These are phyloP conservation scores for Colletotrichum sp. DNA, from an alignment of 2,329 filamentous ascomycete species.

Conservation along the genomic window DNA sequence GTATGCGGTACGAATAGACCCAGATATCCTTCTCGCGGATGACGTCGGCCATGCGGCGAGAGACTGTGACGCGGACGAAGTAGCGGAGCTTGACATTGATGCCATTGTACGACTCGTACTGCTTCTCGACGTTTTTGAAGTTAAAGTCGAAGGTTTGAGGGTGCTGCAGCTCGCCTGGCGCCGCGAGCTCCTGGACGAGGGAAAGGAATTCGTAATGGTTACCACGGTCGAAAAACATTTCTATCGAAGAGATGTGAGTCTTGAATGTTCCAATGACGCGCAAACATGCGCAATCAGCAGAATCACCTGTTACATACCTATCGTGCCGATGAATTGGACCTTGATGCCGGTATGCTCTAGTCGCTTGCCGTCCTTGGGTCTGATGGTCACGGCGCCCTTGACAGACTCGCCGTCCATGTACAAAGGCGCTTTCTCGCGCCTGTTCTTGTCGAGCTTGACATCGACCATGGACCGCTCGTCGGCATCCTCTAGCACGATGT, in stretches of 20 bases:
- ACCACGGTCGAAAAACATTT: conserved; percentile 99
- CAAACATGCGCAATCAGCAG: not conserved
- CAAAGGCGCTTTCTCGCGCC: conserved; percentile 93
- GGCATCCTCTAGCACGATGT: conserved; percentile 94
- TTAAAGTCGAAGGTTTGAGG: conserved; percentile 99
- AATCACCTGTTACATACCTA: conserved; percentile 63
- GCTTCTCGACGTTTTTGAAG: conserved; percentile 99
- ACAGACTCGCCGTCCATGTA: conserved; percentile 99
- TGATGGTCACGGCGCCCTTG: conserved; percentile 91
- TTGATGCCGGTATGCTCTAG: conserved; percentile 99
- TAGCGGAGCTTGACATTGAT: conserved; percentile 99
- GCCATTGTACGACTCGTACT: conserved; percentile 99
- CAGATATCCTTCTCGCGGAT: conserved; percentile 99
- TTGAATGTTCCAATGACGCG: not conserved
- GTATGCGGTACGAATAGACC: conserved; percentile 99
- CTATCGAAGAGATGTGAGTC: conserved; percentile 49
- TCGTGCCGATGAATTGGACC: conserved; percentile 98
- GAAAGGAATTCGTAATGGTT: conserved; percentile 99
- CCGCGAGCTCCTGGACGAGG: conserved; percentile 93
- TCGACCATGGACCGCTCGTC: conserved; percentile 96
- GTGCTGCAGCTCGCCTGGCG: conserved; percentile 96
- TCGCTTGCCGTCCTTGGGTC: conserved; percentile 97
- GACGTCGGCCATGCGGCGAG: conserved; percentile 95
- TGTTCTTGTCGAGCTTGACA: conserved; percentile 97
- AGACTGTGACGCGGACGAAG: conserved; percentile 96